Percentiles rank a stretch among this genome's conserved stretches.
Conservation (phyloP, 331 rosid genomes). For the Quercus lobata region DNA sequence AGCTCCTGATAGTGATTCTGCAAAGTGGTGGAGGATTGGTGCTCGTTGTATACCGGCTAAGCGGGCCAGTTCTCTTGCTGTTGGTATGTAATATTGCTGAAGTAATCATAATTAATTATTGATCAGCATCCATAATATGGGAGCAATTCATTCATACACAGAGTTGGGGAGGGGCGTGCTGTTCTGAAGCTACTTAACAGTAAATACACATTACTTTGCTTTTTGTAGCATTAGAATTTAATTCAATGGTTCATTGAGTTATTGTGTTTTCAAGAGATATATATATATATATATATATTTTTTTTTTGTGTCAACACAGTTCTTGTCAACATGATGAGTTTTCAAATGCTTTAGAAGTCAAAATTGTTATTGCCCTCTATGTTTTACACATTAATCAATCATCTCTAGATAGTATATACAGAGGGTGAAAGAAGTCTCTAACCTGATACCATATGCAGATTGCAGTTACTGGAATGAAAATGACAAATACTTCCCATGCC, state of each 20-base stretch:
- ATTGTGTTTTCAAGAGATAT: neutral
- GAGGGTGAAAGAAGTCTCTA: constrained; percentile 25
- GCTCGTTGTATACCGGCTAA: constrained; percentile 70
- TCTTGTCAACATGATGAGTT: neutral
- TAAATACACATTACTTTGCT: neutral
- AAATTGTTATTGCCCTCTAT: neutral
- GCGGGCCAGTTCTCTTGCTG: constrained; percentile 97
- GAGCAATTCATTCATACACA: too few species aligned
- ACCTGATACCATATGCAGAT: constrained; percentile 97
- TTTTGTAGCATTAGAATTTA: neutral
- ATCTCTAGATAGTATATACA: neutral
- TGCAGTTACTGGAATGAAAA: constrained; percentile 81
- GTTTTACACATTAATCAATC: neutral
- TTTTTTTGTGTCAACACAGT: neutral
- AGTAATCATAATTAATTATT: constrained; percentile 15
- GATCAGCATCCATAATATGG: neutral
- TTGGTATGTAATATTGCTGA: constrained; percentile 88
- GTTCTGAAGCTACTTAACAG: neutral
- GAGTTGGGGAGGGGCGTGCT: neutral
- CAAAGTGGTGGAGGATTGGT: constrained; percentile 92
- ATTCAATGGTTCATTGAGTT: neutral
- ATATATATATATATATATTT: too few species aligned
- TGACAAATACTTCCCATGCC: constrained; percentile 93
- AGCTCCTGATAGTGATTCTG: constrained; percentile 87
- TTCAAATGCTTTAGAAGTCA: neutral